Evolutionary conservation across 805 yeast genomes (phyloP), one percentile per base, ranked within the genome.

Genomic region (Pichia paraexigua): DNA sequence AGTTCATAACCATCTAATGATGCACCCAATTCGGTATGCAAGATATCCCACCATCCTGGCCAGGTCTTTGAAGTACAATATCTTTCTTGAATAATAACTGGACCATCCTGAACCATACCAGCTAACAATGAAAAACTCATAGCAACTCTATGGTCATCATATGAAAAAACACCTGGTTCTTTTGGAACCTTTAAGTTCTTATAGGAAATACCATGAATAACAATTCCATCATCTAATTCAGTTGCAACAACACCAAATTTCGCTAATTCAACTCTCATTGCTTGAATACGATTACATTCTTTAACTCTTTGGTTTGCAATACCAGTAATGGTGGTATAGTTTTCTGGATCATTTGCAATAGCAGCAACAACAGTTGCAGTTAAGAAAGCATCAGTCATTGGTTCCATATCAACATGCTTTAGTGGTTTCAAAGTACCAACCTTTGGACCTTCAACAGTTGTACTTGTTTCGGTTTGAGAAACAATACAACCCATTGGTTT

Each of bases 31-130:
- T 76, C 70, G 47, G 85, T 77, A 64, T 83, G 90, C 56, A 94
- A 73, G 37, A 83, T 78, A 69, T 94, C 99, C 99, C 99, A 94
- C 99, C 99, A 94, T 40, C 97, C 98, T 21, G 99, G 99, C 99
- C 99, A 94, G 0, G 99, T 94, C 72, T 94, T 94, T 52, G 92
- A 95, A 1, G 97, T 95, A 65, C 97, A 89, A 25, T 85, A 79
- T 69, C 97, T 82, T 63, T 92, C 97, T 58, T 84, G 80, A 53
- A 94, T 81, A 56, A 82, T 72, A 1, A 86, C 92, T 1, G 87
- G 82, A 4, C 72, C 73, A 1, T 63, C 60, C 41, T 46, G 49
- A 44, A 69, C 64, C 60, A 87, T 73, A 37, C 95, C 89, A 5
- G 97, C 92, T 49, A 94, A 71, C 53, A 94, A 73, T 5, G 96